Base-by-base conservation (phyloP, 805 yeast genomes). In the Ogataea paradorogensis region DNA sequence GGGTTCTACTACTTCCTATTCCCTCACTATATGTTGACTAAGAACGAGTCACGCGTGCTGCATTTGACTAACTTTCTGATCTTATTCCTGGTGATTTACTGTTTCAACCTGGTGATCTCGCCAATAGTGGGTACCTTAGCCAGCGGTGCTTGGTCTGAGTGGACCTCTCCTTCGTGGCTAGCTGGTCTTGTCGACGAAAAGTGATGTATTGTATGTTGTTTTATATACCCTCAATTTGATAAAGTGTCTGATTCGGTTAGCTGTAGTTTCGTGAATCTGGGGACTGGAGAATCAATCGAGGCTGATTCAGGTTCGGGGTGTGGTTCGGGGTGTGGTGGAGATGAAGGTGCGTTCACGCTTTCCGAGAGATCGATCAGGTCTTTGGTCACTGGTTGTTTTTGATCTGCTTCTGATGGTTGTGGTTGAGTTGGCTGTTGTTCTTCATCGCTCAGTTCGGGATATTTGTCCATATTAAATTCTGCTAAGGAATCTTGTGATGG, bases 1-100 rank as follows among this genome's bases (percentile, higher is more conserved):
- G 50, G 47, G 15, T 50, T 41, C 46, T 70, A 71, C 57, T 72
- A 66, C 56, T 63, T 63, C 57, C 65, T 65, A 46, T 65, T 73
- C 43, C 79, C 79, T 10, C 66, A 65, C 46, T 66, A 59, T 56
- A 73, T 73, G 78, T 63, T 73, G 61, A 73, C 79, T 16, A 59
- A 55, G 32, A 57, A 62, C 23, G 79, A 73, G 58, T 54, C 67
- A 15, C 43, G 61, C 15, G 39, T 58, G 23, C 46, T 50, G 13
- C 53, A 50, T 30, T 23, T 47, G 28, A 47, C 47, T 14, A 41
- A 45, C 24, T n/a, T 44, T 22, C 20, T 44, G 38, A 27, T 43
- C 9, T 16, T 44, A 8, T 25, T 39, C 25, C 24, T 48, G 16
- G 31, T 44, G 18, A 18, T 41, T 15, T 45, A 45, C 43, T 48